These are phyloP conservation scores for Chlorella sp. DNA, from an alignment of 139 green algal genomes.

Conservation along the genomic window DNA sequence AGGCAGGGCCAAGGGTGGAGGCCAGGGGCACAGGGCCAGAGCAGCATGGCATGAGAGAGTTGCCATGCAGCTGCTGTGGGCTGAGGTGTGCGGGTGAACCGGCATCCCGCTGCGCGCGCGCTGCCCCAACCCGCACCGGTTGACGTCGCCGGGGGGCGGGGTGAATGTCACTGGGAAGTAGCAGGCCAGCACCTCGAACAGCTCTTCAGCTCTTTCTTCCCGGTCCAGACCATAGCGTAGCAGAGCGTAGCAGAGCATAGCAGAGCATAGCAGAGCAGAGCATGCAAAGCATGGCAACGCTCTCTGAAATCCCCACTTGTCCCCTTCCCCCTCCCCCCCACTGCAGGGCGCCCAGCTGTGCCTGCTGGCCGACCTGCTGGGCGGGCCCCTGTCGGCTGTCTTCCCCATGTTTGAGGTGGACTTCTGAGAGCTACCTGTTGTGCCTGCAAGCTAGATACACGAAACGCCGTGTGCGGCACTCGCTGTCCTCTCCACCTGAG, in stretches of 20 bases:
- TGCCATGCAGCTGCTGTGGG: no score
- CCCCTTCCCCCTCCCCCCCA: no score
- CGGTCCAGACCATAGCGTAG: conserved; percentile 22
- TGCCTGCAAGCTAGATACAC: no score
- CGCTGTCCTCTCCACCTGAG: no score
- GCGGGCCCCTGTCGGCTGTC: conserved; percentile 24
- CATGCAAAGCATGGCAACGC: no score
- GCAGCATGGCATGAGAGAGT: no score
- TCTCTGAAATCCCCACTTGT: no score
- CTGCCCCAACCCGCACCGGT: background rate
- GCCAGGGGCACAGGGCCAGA: background rate
- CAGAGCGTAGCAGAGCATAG: no score
- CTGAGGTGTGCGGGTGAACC: background rate
- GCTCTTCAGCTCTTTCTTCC: conserved; percentile 62
- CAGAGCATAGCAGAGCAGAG: no score
- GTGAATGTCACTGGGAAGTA: conserved; percentile 96
- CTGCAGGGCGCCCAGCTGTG: conserved; percentile 39
- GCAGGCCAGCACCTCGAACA: conserved; percentile 85
- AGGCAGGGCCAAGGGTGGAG: no score
- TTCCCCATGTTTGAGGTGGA: conserved; percentile 52
- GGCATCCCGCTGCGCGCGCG: no score
- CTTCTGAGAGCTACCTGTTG: background rate
- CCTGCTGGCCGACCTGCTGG: conserved; percentile 64
- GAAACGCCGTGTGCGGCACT: no score
- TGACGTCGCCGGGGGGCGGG: conserved; percentile 63